These are phyloP conservation scores for Zymoseptoria ardabiliae DNA, from an alignment of 2,329 filamentous ascomycete species.

Conservation along the genomic window DNA sequence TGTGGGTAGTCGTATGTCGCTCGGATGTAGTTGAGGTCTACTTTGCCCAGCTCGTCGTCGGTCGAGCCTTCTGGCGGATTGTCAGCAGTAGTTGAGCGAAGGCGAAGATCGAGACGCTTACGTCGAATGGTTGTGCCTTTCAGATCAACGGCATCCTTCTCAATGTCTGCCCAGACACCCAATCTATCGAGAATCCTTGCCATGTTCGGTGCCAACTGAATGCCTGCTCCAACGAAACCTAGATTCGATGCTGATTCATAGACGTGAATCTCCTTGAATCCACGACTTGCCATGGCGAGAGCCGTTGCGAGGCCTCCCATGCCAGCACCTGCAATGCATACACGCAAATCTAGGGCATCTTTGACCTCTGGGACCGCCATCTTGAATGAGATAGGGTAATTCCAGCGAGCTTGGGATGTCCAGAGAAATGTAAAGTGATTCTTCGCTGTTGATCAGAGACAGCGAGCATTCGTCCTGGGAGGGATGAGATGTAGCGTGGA, in stretches of 20 bases:
- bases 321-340: conserved; percentile 40
- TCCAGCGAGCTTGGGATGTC: not conserved
- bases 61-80: conserved; percentile 52
- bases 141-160: conserved; percentile 62
- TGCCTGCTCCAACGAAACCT: conserved; percentile 77
- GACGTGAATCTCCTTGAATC: conserved; percentile 65
- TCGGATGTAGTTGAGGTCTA: conserved; percentile 60
- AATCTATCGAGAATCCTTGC: conserved; percentile 65
- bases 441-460: not conserved
- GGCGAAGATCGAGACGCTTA: conserved; percentile 29
- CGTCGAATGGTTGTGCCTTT: conserved; percentile 65
- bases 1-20: conserved; percentile 66
- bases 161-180: conserved; percentile 65
- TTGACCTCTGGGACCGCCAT: conserved; percentile 5
- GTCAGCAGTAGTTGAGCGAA: not conserved
- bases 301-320: conserved; percentile 72
- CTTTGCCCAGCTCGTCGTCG: conserved; percentile 62
- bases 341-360: conserved; percentile 28
- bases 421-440: conserved; percentile 1
- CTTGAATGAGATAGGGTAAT: not conserved
- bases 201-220: conserved; percentile 79
- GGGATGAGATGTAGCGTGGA: not conserved
- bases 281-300: conserved; percentile 66
- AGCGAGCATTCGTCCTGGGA: not conserved
- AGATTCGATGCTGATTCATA: conserved; percentile 67